These are phyloP conservation scores for Rubia yunnanensis DNA, from an alignment of 257 asterid genomes.

Conservation along the genomic window DNA sequence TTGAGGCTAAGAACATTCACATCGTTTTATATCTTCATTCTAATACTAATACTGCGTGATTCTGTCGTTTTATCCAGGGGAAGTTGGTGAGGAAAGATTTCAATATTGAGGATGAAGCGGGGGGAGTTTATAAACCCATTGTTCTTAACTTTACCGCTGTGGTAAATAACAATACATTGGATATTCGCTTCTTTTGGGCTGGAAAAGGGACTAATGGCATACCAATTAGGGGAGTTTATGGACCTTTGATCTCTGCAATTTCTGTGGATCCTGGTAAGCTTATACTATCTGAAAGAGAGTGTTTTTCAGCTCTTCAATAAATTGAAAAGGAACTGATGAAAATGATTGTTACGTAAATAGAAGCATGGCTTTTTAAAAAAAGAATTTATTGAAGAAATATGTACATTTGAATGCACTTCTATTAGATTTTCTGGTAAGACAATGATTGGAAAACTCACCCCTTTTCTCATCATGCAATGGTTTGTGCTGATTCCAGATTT, in stretches of 20 bases:
- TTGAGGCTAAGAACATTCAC: too few species aligned
- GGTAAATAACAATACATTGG: slow-evolving; percentile 44
- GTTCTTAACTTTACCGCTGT: slow-evolving; percentile 31
- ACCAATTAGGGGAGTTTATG: slow-evolving; percentile 66
- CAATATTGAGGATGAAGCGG: slow-evolving; percentile 65
- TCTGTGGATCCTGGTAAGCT: slow-evolving; percentile 54
- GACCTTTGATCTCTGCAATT: slow-evolving; percentile 88
- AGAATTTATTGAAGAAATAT: background rate
- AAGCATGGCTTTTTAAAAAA: background rate
- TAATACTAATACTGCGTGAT: background rate
- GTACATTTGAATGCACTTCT: background rate
- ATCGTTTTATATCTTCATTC: background rate
- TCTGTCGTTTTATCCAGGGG: slow-evolving; percentile 35
- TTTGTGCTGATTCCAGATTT: slow-evolving; percentile 28
- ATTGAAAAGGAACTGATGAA: background rate
- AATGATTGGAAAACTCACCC: background rate
- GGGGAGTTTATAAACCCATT: slow-evolving; percentile 54
- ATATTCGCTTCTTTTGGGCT: slow-evolving; percentile 77
- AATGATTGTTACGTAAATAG: background rate
- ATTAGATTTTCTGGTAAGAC: background rate
- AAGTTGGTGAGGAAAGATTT: slow-evolving; percentile 52
- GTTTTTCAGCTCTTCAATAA: background rate
- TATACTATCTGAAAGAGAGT: background rate
- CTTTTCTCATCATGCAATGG: background rate
- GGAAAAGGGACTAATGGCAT: slow-evolving; percentile 76